Conservation (phyloP, 257 asterid species). For the Voacanga thouarsii region DNA sequence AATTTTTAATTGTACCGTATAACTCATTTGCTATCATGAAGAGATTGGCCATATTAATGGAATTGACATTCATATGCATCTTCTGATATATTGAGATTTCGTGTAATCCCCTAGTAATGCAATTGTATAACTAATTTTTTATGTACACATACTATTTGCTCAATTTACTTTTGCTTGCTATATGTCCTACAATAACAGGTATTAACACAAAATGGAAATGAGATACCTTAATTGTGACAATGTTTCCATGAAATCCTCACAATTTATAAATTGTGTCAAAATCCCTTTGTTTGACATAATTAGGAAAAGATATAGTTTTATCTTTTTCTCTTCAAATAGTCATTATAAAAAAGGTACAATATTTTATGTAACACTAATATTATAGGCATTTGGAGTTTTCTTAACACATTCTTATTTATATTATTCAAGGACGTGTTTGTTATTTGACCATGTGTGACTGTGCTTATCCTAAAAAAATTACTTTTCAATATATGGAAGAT, state of each 20-base stretch:
- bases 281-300: not conserved
- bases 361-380: no score
- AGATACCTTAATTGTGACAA: not conserved
- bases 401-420: conserved; percentile 64
- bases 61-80: not conserved
- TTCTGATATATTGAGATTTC: not conserved
- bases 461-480: conserved; percentile 87
- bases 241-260: not conserved
- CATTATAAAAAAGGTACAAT: no score
- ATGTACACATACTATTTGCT: not conserved
- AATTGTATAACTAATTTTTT: not conserved
- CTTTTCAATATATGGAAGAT: conserved; percentile 93
- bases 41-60: not conserved
- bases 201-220: not conserved
- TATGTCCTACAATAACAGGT: not conserved
- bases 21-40: not conserved
- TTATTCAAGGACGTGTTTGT: conserved; percentile 86
- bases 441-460: conserved; percentile 96
- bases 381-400: conserved; percentile 24
- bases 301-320: not conserved
- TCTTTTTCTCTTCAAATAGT: not conserved
- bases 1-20: not conserved
- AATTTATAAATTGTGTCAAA: not conserved
- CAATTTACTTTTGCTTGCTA: not conserved
- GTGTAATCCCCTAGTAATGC: not conserved